These are phyloP conservation scores for Tylopilus subfusipes DNA, from an alignment of 768 basidiomycete genomes.

Conservation along the genomic window DNA sequence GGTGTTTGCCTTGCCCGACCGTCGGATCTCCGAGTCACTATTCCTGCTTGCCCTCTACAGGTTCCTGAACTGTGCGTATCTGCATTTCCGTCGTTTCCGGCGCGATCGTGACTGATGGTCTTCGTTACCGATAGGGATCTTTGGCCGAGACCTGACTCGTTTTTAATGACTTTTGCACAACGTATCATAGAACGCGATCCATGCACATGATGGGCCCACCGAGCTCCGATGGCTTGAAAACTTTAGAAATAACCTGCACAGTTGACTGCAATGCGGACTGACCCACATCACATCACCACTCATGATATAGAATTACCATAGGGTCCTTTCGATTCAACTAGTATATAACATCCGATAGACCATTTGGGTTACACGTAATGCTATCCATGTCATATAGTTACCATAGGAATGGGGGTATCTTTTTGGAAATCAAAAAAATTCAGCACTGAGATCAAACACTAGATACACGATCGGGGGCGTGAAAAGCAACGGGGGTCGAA, in stretches of 20 bases:
- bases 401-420: conserved; percentile 10
- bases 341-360: conserved; percentile 15
- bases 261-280: neutral
- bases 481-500: neutral
- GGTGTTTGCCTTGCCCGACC: conserved; percentile 6
- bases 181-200: neutral
- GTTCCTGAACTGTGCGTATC: conserved; percentile 63
- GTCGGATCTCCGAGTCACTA: conserved; percentile 17
- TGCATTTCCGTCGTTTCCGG: conserved; percentile 4
- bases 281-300: neutral
- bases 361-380: conserved; percentile 19
- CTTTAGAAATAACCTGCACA: neutral
- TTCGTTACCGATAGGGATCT: conserved; percentile 50
- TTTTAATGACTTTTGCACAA: conserved; percentile 41
- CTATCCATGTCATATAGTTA: conserved; percentile 21
- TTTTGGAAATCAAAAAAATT: conserved; percentile 10
- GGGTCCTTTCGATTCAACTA: conserved; percentile 8
- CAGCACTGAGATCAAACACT: conserved; percentile 1
- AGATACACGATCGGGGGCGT: neutral
- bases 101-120: conserved; percentile 14
- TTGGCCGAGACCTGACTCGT: conserved; percentile 69
- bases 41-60: conserved; percentile 28
- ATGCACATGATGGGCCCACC: neutral
- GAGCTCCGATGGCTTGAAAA: neutral
- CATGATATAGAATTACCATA: conserved; percentile 12